Base-by-base conservation (phyloP, 2,329 filamentous ascomycete species). In the Ascochyta lentis region DNA sequence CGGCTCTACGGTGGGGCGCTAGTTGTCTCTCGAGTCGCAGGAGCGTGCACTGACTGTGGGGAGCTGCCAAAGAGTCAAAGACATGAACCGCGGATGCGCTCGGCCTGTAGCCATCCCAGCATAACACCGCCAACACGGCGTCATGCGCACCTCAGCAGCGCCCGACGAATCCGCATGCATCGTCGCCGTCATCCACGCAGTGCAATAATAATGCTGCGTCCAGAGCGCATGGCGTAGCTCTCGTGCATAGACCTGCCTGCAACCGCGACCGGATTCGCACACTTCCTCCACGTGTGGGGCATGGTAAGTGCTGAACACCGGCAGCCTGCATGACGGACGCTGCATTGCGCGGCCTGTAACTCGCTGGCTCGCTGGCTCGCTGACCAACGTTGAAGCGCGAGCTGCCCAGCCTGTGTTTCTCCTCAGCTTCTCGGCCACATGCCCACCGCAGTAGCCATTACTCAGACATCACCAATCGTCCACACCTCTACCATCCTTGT, bases 391-490 rank as follows among this genome's bases (percentile, higher is more conserved):
- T 39, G 27, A 33, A 44, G 44, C 51, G 44, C 40, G 29, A 31
- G 42, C 40, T 40, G 22, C 4, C 47, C 12, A 26, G 8, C 24
- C 37, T 33, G 8, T 4, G 37, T 37, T 49, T 34, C 44, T 49
- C 45, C 40, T 49, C 45, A 40, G 26, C 26, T 49, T 49, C 51
- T 49, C 50, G 63, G 58, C 59, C 60, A 19, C 24, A 29, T 10
- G 31, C 24, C 53, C 5, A 15, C 3, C 12, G 40, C 19, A 19
- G 19, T 19, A 19, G 19, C 19, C 19, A 71, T 72, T 71, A 71
- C 54, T 71, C 64, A 73, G 68, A 54, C 67, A 69, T 68, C 62
- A 72, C 69, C 63, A 72, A 73, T 67, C 69, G 68, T 27, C 5
- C 26, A 35, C 7, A 7, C 29, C 24, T 31, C 12, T 23, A 24